Conservation (phyloP, 164 flowering plant genomes). For the Berberis vulgaris region DNA sequence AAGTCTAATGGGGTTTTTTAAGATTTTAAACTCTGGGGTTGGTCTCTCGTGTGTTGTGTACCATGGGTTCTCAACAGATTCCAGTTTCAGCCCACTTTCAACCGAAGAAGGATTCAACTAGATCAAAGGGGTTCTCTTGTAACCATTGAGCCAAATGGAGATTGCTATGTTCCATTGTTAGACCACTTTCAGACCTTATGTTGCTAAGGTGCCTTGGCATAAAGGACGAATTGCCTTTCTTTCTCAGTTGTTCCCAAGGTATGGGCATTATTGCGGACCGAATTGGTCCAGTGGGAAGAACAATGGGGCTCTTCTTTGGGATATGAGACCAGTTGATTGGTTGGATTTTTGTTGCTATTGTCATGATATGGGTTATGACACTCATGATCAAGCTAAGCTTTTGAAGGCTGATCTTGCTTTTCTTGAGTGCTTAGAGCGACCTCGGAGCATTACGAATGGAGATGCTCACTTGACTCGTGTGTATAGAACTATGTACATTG, state of each 20-base stretch:
- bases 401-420: conserved; percentile 86
- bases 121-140: conserved; percentile 13
- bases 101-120: conserved; percentile 27
- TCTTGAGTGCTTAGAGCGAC: conserved; percentile 87
- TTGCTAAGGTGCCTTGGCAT: conserved; percentile 91
- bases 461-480: conserved; percentile 48
- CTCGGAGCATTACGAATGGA: conserved; percentile 49
- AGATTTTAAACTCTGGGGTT: conserved; percentile 8
- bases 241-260: conserved; percentile 80
- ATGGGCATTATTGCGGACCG: conserved; percentile 96
- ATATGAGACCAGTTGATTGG: conserved; percentile 86
- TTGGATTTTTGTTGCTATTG: conserved; percentile 93
- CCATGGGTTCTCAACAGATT: conserved; percentile 48
- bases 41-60: conserved; percentile 14
- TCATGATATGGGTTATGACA: conserved; percentile 86
- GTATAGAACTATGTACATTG: conserved; percentile 76
- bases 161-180: conserved; percentile 26
- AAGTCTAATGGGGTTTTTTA: conserved; percentile 2
- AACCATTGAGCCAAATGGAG: conserved; percentile 11
- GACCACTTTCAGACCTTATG: conserved; percentile 58
- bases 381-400: conserved; percentile 79
- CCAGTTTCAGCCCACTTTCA: conserved; percentile 33
- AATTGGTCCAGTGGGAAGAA: conserved; percentile 98
- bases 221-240: conserved; percentile 69
- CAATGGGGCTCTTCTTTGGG: conserved; percentile 77